Base-by-base conservation (phyloP, 768 basidiomycete genomes). In the Pholiota molesta region DNA sequence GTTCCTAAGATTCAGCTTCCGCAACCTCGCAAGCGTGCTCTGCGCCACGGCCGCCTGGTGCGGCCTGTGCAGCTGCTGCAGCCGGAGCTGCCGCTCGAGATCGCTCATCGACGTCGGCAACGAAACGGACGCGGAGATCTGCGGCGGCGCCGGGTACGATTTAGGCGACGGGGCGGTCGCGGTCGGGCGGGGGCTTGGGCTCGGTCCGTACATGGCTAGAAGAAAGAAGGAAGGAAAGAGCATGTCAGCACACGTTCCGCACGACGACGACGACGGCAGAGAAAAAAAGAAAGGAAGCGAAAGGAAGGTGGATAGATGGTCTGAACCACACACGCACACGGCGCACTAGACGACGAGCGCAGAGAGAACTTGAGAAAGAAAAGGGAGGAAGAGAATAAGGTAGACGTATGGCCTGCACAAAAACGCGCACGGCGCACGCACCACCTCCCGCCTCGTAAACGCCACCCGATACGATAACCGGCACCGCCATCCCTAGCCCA, bases 1-100 rank as follows among this genome's bases (percentile, higher is more conserved):
- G 71, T 84, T 85, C 64, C 73, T 74, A 60, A 84, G 67, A 55
- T 77, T 80, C 47, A 85, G 71, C 68, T 75, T 74, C 61, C 73
- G 74, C 21, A 80, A 62, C 39, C 77, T 63, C 31, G 67, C 65
- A 5, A 77, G 62, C 6, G 77, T 75, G 8, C 73, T 75, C 62
- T 78, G 74, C 0, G 78, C 71, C 16, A 74, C 52, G 21, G 75
- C 73, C 9, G 68, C 67, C 40, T 71, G 66, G 16, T 63, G 65
- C 9, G 47, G 21, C 23, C 3, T 5, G 23, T 49, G 47, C 47
- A 23, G 47, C 47, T 70, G 66, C 13, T 64, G 54, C 40, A 62
- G 59, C 40, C 28, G 42, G 28, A 60, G 60, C 28, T 59, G 60
- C 29, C 65, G 60, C 47, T 61, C 39, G 47, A 49, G 55, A 58